Percentiles rank a stretch among this genome's conserved stretches.
Evolutionary conservation across 2,329 filamentous ascomycete species (phyloP).

Genomic region (Sphaerulina vaccinii): DNA sequence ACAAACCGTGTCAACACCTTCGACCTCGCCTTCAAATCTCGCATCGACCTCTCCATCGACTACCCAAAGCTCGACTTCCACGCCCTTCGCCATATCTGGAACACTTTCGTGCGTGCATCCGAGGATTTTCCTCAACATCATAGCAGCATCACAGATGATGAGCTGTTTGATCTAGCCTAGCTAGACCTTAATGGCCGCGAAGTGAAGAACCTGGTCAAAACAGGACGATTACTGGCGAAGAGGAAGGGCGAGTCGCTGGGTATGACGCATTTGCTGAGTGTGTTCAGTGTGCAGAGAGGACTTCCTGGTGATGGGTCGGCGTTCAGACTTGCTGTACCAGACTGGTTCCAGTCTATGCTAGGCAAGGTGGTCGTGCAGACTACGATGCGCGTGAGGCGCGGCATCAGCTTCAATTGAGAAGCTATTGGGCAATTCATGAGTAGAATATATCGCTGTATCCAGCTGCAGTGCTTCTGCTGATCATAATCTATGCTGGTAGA

Average conservation of each 20-base stretch:
- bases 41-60: conserved; percentile 37
- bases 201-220: conserved; percentile 23
- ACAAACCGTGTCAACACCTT: conserved; percentile 39
- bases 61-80: conserved; percentile 34
- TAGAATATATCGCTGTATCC: too few relatives aligned
- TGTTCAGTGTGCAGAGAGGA: conserved; percentile 16
- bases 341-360: conserved; percentile 4
- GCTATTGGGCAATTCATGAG: too few relatives aligned
- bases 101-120: conserved; percentile 15
- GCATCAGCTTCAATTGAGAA: neutral
- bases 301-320: conserved; percentile 7
- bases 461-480: too few relatives aligned
- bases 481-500: too few relatives aligned
- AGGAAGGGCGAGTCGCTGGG: conserved; percentile 14
- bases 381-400: conserved; percentile 3
- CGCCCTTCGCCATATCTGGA: conserved; percentile 32
- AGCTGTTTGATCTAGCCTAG: conserved; percentile 16
- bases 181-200: conserved; percentile 20
- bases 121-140: conserved; percentile 17
- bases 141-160: conserved; percentile 15
- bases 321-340: conserved; percentile 4
- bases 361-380: conserved; percentile 1
- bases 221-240: conserved; percentile 17
- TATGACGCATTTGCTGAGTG: conserved; percentile 16
- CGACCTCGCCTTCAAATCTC: conserved; percentile 39